Evolutionary conservation across 768 basidiomycete genomes (phyloP), one percentile per base, ranked within the genome.

Genomic region (Chalciporus sphaerocephalus): DNA sequence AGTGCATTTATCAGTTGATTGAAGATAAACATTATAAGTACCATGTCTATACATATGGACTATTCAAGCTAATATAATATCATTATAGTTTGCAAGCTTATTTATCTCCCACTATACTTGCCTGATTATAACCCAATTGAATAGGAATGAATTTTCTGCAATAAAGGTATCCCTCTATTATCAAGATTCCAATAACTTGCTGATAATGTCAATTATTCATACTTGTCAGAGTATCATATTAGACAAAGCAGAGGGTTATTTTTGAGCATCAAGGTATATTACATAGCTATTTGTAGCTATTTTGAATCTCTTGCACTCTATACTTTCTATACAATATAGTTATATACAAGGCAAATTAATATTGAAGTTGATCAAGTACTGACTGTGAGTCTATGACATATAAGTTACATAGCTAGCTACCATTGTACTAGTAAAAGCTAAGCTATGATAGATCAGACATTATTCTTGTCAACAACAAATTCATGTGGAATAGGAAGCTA

Each of bases 91-190:
- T 64, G 55, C 24, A 58, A 54, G 8, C 57, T 64, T 5, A 52
- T 62, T 17, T 66, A 48, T 36, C 43, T 68, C 1, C 62, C 60
- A 0, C 65, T 62, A 0, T 50, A 44, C 37, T 48, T 16, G 1
- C 42, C 27, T 0, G n/a, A 48, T 9, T 48, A 44, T 39, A 65
- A 68, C 30, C 68, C 58, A 0, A 68, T 69, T 33, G 59, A 68
- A 41, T 54, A 62, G 36, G 60, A 58, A 2, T 67, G 60, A 58
- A 2, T 67, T 60, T 25, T 62, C 57, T 2, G 32, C 44, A 15
- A 58, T 64, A 45, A 65, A 64, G n/a, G n/a, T n/a, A 38, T 33
- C 56, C 4, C 38, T 50, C 18, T 41, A 62, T 7, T 33, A 38
- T 15, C 32, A 35, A 9, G 41, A 50, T 25, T 21, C 12, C 22